Percentiles rank a stretch among this genome's conserved stretches.
Conservation (phyloP, 2,329 filamentous ascomycete genomes). For the Trichoderma koningiopsis region DNA sequence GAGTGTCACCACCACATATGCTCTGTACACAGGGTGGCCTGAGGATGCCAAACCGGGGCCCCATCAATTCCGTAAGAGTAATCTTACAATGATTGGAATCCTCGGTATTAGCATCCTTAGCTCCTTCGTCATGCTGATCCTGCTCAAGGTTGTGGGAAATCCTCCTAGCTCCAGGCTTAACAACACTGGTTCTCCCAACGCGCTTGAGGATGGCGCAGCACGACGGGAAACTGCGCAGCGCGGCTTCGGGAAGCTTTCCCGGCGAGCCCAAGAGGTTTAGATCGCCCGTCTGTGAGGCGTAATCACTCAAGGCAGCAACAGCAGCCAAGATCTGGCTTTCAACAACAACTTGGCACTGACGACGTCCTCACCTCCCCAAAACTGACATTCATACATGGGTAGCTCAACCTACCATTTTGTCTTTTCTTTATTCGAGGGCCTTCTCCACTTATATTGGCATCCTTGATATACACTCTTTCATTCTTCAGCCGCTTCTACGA, state of each 20-base stretch:
- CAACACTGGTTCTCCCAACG: constrained; percentile 44
- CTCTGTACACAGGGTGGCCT: constrained; percentile 84
- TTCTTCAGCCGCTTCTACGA: not conserved
- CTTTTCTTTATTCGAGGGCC: constrained; percentile 19
- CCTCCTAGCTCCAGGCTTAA: constrained; percentile 51
- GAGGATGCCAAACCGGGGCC: constrained; percentile 70
- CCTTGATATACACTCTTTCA: not conserved
- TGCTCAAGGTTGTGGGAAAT: constrained; percentile 63
- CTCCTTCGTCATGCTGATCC: constrained; percentile 66
- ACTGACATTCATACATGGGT: constrained; percentile 29
- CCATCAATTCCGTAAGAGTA: constrained; percentile 77
- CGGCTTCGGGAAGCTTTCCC: constrained; percentile 53
- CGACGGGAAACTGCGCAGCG: constrained; percentile 59
- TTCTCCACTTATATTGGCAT: constrained; percentile 25
- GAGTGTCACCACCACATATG: constrained; percentile 85
- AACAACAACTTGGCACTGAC: constrained; percentile 33
- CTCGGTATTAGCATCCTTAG: constrained; percentile 75
- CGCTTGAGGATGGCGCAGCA: constrained; percentile 62
- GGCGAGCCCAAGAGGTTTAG: constrained; percentile 33
- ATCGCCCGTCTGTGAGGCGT: not conserved
- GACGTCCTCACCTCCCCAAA: not conserved
- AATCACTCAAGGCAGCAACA: not conserved
- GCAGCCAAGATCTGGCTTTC: constrained; percentile 33
- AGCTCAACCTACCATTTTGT: constrained; percentile 44
- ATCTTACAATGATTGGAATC: constrained; percentile 86